A percentile compares a stretch with the other conserved stretches of the same genome.
Conservation (phyloP, 2,329 filamentous ascomycete genomes). For the Monosporascus cannonballus region DNA sequence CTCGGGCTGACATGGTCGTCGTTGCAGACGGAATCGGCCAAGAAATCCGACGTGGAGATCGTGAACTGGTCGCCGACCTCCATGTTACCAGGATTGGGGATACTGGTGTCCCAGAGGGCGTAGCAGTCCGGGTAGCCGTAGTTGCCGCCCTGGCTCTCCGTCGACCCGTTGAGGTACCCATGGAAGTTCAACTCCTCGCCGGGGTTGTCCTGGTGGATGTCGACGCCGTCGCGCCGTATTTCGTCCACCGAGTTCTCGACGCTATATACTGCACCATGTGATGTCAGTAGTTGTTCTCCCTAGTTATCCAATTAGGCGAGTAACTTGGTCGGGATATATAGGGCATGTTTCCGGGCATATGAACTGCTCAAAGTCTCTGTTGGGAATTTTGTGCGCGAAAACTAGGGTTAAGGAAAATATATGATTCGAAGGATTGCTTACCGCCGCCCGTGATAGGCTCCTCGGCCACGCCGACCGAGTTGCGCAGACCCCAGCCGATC, state of each 20-base stretch:
- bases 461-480: constrained; percentile 64
- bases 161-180: constrained; percentile 38
- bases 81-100: constrained; percentile 35
- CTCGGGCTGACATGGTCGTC: constrained; percentile 39
- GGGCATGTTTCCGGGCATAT: no score
- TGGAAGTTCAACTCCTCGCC: constrained; percentile 70
- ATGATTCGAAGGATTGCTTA: no score
- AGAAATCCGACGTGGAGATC: constrained; percentile 20
- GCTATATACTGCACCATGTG: constrained; percentile 32
- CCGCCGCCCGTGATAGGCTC: constrained; percentile 43
- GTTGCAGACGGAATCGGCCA: constrained; percentile 40
- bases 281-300: no score
- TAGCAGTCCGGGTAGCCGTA: constrained; percentile 69
- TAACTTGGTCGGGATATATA: no score
- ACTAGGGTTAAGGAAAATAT: no score
- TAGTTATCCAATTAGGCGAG: no score
- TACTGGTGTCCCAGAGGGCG: constrained; percentile 52
- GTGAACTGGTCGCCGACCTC: constrained; percentile 44
- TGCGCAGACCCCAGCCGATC: constrained; percentile 64
- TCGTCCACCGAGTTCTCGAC: constrained; percentile 69
- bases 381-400: no score
- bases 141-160: constrained; percentile 35
- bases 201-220: constrained; percentile 63
- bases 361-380: no score
- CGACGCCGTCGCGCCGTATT: constrained; percentile 48